Evolutionary conservation across 2,329 filamentous ascomycete species (phyloP).

Genomic region (Penicillium frequentans): DNA sequence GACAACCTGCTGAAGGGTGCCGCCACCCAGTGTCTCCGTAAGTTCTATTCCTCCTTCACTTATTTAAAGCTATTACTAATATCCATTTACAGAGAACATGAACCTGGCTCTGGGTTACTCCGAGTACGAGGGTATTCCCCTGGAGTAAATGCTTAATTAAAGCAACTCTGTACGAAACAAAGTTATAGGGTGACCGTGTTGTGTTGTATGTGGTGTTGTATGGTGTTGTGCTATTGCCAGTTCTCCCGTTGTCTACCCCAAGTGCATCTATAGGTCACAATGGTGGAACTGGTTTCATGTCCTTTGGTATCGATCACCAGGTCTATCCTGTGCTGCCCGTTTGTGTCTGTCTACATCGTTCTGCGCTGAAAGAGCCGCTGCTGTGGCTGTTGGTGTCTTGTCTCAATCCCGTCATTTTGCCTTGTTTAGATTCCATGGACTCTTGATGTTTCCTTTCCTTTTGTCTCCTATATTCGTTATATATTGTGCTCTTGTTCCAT

Average conservation of each 20-base stretch:
- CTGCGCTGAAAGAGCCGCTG: not conserved
- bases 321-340: constrained; percentile 13
- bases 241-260: constrained; percentile 25
- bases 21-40: constrained; percentile 87
- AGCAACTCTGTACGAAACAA: not conserved
- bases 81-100: constrained; percentile 70
- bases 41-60: constrained; percentile 42
- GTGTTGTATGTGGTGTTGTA: constrained; percentile 3
- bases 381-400: constrained; percentile 7
- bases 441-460: constrained; percentile 1
- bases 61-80: not conserved
- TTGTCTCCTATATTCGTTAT: constrained; percentile 1
- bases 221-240: constrained; percentile 10
- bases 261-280: constrained; percentile 29
- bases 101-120: constrained; percentile 85
- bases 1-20: constrained; percentile 94
- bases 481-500: constrained; percentile 1
- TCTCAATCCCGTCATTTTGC: constrained; percentile 3
- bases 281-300: constrained; percentile 7
- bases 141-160: constrained; percentile 41
- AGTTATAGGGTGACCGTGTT: not conserved
- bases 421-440: constrained; percentile 9
- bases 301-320: not conserved
- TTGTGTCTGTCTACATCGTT: constrained; percentile 7
- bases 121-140: constrained; percentile 84